These are phyloP conservation scores for Metschnikowia chrysomelidarum DNA, from an alignment of 805 yeast genomes.

Conservation along the genomic window DNA sequence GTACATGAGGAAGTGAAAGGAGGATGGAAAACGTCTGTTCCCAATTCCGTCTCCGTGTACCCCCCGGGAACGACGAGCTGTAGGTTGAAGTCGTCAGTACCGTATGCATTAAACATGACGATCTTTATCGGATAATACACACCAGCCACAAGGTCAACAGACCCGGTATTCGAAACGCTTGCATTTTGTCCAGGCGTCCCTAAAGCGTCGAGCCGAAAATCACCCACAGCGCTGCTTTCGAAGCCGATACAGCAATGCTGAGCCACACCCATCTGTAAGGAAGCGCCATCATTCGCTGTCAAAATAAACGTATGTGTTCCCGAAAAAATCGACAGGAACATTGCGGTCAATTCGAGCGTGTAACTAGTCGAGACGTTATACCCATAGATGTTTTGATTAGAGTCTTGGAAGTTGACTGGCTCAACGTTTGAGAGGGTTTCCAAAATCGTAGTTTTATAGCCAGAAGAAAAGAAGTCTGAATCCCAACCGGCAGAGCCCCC, in stretches of 20 bases:
- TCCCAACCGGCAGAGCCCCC: conserved; percentile 10
- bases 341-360: conserved; percentile 11
- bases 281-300: conserved; percentile 15
- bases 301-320: conserved; percentile 13
- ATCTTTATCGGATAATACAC: conserved; percentile 14
- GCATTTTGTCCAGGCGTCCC: conserved; percentile 12
- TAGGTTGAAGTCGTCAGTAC: conserved; percentile 8
- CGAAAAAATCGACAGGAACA: conserved; percentile 7
- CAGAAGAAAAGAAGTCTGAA: conserved; percentile 5
- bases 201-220: conserved; percentile 8
- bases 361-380: conserved; percentile 4
- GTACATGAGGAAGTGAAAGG: too few relatives aligned
- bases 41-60: too few relatives aligned
- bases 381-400: conserved; percentile 6
- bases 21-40: too few relatives aligned
- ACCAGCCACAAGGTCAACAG: conserved; percentile 8
- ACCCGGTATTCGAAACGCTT: conserved; percentile 1
- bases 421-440: conserved; percentile 10
- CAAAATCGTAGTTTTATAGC: conserved; percentile 6
- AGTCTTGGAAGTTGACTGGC: conserved; percentile 7
- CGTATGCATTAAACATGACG: conserved; percentile 13
- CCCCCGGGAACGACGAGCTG: conserved; percentile 5
- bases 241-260: conserved; percentile 13
- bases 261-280: conserved; percentile 14
- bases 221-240: conserved; percentile 8